phyloP scores from a whole-genome alignment of 2,329 filamentous ascomycete species.

The Xylaria sp. region DNA sequence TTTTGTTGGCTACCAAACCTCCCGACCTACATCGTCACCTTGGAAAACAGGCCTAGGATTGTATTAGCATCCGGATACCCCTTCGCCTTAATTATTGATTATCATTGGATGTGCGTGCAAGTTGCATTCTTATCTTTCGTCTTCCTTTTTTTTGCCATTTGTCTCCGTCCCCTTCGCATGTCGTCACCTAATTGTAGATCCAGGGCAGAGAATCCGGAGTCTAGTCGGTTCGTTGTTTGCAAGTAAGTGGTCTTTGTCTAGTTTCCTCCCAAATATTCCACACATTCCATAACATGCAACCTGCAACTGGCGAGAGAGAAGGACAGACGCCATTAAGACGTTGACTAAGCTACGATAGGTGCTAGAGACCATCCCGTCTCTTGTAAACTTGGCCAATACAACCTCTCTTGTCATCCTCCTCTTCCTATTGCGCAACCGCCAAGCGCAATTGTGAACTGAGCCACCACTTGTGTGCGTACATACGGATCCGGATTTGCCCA shows the following conservation, averaged over 20 bases:
- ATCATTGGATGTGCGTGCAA: constrained; percentile 21
- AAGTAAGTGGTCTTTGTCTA: constrained; percentile 15
- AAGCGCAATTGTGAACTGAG: constrained; percentile 23
- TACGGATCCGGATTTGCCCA: constrained; percentile 20
- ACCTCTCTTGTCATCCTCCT: constrained; percentile 10
- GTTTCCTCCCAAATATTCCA: not conserved
- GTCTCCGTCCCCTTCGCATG: constrained; percentile 14
- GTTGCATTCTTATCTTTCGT: not conserved
- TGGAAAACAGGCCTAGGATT: constrained; percentile 46
- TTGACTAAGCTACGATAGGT: constrained; percentile 23
- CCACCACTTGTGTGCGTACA: constrained; percentile 26
- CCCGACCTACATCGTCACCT: constrained; percentile 30
- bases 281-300: not conserved
- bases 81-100: constrained; percentile 16
- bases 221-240: constrained; percentile 10
- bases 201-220: constrained; percentile 8
- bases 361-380: constrained; percentile 14
- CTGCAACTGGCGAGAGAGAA: not conserved
- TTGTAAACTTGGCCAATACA: constrained; percentile 12
- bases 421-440: constrained; percentile 11
- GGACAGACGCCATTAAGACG: constrained; percentile 7
- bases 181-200: constrained; percentile 18
- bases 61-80: constrained; percentile 30
- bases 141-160: not conserved
- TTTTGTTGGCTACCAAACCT: constrained; percentile 30